These are phyloP conservation scores for Podospora sp. DNA, from an alignment of 495 filamentous ascomycete genomes.

Conservation along the genomic window DNA sequence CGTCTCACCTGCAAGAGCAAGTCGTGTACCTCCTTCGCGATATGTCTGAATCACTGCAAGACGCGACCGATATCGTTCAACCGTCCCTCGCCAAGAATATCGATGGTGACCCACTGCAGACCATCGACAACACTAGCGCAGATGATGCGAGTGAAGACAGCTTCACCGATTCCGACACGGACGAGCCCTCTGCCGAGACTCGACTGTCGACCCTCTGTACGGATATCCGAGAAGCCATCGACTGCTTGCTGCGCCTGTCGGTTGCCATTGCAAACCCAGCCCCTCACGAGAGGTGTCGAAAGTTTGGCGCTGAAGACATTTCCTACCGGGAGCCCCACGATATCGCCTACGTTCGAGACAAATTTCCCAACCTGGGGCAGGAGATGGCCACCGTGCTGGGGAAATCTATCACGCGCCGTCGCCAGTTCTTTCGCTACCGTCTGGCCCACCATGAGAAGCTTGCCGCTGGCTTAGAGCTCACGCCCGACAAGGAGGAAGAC, in stretches of 20 bases:
- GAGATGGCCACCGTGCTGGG: not conserved
- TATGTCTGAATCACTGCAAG: not conserved
- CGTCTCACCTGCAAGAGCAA: conserved; percentile 1
- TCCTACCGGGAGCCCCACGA: conserved; percentile 4
- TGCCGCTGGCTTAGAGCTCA: not conserved
- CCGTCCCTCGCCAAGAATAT: not conserved
- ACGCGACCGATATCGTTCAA: not conserved
- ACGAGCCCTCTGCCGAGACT: not conserved
- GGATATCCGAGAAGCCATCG: conserved; percentile 1
- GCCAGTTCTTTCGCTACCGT: conserved; percentile 11
- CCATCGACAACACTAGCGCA: not conserved
- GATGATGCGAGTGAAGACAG: conserved; percentile 5
- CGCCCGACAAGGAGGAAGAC: not conserved
- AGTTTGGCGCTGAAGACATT: conserved; percentile 4
- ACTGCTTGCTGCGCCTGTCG: conserved; percentile 9
- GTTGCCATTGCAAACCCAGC: conserved; percentile 10
- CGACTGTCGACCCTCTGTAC: not conserved
- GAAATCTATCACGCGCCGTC: conserved; percentile 7
- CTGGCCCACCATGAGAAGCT: conserved; percentile 6
- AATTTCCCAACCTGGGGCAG: not conserved
- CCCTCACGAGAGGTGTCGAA: conserved; percentile 2
- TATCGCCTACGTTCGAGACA: conserved; percentile 5
- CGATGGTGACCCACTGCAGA: not conserved
- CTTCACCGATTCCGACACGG: conserved; percentile 8
- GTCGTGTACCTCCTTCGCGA: conserved; percentile 2